Percentiles rank a stretch among this genome's conserved stretches.
Conservation (phyloP, 169 alveolate species). For the Fabrea salina region DNA sequence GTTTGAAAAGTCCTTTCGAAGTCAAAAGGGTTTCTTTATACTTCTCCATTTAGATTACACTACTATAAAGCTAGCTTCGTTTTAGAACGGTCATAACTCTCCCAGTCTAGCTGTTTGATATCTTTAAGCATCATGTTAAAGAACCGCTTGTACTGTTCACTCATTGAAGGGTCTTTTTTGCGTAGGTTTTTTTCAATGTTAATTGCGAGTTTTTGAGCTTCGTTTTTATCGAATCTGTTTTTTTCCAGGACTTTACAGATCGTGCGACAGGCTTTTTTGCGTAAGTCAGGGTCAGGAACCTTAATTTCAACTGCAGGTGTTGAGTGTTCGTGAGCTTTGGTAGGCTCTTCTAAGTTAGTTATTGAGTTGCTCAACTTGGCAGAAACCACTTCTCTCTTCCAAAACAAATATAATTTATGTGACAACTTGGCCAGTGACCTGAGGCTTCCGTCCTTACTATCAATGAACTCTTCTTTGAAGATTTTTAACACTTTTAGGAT, state of each 20-base stretch:
- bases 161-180: constrained; percentile 25
- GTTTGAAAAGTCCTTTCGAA: background rate
- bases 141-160: background rate
- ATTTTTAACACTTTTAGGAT: background rate
- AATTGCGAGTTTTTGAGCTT: background rate
- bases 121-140: background rate
- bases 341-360: background rate
- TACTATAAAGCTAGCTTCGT: no score
- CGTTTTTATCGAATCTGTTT: background rate
- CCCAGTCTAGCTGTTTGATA: background rate
- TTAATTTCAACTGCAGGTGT: no score
- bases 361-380: background rate
- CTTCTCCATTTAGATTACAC: constrained; percentile 19
- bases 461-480: background rate
- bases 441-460: background rate
- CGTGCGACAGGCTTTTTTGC: background rate
- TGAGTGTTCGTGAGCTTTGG: no score
- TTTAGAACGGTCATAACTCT: background rate
- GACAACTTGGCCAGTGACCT: background rate
- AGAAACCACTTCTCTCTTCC: background rate
- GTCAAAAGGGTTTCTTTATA: background rate
- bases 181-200: constrained; percentile 8
- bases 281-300: background rate
- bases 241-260: background rate
- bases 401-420: constrained; percentile 9